A percentile compares a stretch with the other conserved stretches of the same genome.
Conservation (phyloP, 2,329 filamentous ascomycete genomes). For the Apiospora kogelbergensis region DNA sequence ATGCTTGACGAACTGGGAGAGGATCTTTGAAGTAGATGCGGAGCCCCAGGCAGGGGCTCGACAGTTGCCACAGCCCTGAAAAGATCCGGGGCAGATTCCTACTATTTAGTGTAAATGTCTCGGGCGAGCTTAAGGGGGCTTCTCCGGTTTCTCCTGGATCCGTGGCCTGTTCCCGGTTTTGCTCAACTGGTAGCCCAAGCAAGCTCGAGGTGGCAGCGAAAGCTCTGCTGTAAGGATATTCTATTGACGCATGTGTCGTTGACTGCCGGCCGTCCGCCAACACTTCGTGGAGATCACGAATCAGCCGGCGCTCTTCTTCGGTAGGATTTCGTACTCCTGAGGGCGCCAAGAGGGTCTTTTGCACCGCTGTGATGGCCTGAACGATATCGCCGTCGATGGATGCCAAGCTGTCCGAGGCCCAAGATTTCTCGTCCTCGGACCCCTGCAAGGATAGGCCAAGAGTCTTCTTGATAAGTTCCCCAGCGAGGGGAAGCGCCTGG, state of each 20-base stretch:
- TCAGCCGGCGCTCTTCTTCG: constrained; percentile 14
- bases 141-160: not conserved
- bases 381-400: constrained; percentile 32
- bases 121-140: not conserved
- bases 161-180: not conserved
- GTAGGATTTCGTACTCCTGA: constrained; percentile 20
- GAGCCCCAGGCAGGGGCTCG: constrained; percentile 31
- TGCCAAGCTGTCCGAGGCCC: constrained; percentile 8
- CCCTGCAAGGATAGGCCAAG: constrained; percentile 1
- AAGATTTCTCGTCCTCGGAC: not conserved
- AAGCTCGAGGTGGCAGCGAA: constrained; percentile 5
- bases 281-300: constrained; percentile 1
- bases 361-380: constrained; percentile 35
- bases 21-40: constrained; percentile 24
- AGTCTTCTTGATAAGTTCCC: constrained; percentile 14
- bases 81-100: constrained; percentile 27
- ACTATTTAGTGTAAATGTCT: constrained; percentile 22
- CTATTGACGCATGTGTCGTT: not conserved
- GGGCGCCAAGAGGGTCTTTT: constrained; percentile 28
- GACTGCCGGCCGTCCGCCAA: not conserved
- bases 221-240: constrained; percentile 12
- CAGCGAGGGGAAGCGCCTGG: constrained; percentile 20
- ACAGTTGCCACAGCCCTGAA: constrained; percentile 31
- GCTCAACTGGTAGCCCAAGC: not conserved
- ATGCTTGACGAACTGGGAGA: constrained; percentile 25